Conservation (phyloP, 495 filamentous ascomycete species). For the Aspergillus biplanus region DNA sequence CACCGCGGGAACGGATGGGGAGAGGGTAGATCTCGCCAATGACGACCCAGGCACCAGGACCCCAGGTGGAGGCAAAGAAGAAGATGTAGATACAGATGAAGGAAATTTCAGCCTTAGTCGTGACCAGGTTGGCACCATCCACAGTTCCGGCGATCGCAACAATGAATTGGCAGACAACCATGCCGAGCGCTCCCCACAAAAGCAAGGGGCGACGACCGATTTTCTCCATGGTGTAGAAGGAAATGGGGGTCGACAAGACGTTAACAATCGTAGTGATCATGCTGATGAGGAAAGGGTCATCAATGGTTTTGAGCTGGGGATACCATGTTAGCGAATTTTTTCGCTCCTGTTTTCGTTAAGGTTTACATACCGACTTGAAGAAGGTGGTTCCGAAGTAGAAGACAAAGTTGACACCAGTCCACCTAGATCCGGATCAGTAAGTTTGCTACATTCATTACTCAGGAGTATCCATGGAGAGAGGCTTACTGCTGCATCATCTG, state of each 20-base stretch:
- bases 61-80: constrained; percentile 82
- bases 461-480: not conserved
- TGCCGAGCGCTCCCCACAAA: constrained; percentile 75
- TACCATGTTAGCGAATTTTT: not conserved
- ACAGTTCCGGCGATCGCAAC: constrained; percentile 75
- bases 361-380: constrained; percentile 54
- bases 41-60: constrained; percentile 75
- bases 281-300: constrained; percentile 75
- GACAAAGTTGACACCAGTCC: constrained; percentile 91
- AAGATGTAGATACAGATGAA: constrained; percentile 77
- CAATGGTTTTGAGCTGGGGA: constrained; percentile 62
- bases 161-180: constrained; percentile 86
- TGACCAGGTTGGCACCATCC: constrained; percentile 49
- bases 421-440: constrained; percentile 18
- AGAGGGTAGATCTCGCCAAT: constrained; percentile 89
- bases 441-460: not conserved
- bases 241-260: constrained; percentile 77
- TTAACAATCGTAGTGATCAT: constrained; percentile 87
- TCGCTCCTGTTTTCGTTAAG: not conserved
- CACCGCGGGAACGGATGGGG: constrained; percentile 79
- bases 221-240: constrained; percentile 81
- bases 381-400: constrained; percentile 89
- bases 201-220: constrained; percentile 84
- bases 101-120: constrained; percentile 70
- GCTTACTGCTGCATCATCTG: constrained; percentile 79